A percentile compares a stretch with the other conserved stretches of the same genome.
phyloP scores from a whole-genome alignment of 2,329 filamentous ascomycete species.

The Microcyclosporella mali region DNA sequence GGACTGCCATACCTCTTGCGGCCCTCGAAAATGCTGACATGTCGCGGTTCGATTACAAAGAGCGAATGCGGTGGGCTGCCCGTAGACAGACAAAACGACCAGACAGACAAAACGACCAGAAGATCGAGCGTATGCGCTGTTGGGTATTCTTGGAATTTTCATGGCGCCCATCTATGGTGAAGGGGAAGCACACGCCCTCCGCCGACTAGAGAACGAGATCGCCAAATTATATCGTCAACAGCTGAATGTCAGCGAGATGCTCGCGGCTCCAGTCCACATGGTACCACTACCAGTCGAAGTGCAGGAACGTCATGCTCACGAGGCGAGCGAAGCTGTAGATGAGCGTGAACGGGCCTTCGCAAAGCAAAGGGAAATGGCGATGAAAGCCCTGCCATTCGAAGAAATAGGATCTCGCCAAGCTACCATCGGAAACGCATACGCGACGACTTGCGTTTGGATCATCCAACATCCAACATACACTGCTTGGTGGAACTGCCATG shows the following conservation, averaged over 20 bases:
- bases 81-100: neutral
- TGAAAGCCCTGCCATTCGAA: conserved; percentile 30
- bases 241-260: too few species aligned
- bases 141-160: neutral
- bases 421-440: conserved; percentile 35
- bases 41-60: too few species aligned
- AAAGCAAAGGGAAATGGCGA: too few species aligned
- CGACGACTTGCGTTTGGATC: conserved; percentile 41
- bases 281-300: too few species aligned
- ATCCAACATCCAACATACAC: conserved; percentile 32
- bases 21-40: too few species aligned
- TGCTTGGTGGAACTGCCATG: conserved; percentile 33
- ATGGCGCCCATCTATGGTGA: neutral
- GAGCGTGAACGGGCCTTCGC: too few species aligned
- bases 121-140: neutral
- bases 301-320: too few species aligned
- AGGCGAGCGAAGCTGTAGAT: too few species aligned
- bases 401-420: conserved; percentile 36
- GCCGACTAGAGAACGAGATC: neutral
- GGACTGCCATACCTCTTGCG: too few species aligned
- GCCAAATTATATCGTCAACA: neutral
- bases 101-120: neutral
- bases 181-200: neutral
- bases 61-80: neutral
- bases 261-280: too few species aligned